A percentile compares a stretch with the other conserved stretches of the same genome.
These are phyloP conservation scores for Echria macrotheca DNA, from an alignment of 495 filamentous ascomycete genomes.

Conservation along the genomic window DNA sequence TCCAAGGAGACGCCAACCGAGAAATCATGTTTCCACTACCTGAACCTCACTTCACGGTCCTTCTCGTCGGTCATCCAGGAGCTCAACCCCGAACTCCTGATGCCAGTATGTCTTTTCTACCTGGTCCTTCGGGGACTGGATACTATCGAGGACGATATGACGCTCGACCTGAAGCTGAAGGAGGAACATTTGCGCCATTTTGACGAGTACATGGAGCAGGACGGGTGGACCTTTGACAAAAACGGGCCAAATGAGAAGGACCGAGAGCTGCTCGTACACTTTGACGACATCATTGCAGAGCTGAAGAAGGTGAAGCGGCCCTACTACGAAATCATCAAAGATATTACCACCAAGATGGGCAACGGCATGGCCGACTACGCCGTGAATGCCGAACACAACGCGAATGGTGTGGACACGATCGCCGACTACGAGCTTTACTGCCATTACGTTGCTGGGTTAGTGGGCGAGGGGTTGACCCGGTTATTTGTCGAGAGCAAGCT, in stretches of 20 bases:
- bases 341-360: conserved; percentile 93
- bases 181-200: conserved; percentile 83
- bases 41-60: conserved; percentile 85
- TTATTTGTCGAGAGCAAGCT: conserved; percentile 85
- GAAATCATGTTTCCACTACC: conserved; percentile 75
- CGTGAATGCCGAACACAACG: conserved; percentile 71
- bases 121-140: conserved; percentile 84
- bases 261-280: conserved; percentile 83
- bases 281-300: conserved; percentile 79
- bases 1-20: conserved; percentile 68
- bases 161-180: conserved; percentile 71
- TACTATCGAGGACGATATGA: conserved; percentile 98
- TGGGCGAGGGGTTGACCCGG: conserved; percentile 87
- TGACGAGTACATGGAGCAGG: conserved; percentile 64
- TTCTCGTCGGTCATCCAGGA: conserved; percentile 94
- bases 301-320: conserved; percentile 81
- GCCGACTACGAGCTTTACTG: conserved; percentile 93
- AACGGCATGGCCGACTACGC: conserved; percentile 97
- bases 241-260: conserved; percentile 94
- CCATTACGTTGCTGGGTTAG: conserved; percentile 94
- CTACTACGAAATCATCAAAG: conserved; percentile 83
- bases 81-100: conserved; percentile 84
- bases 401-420: conserved; percentile 73
- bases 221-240: conserved; percentile 84
- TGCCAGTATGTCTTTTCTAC: conserved; percentile 92